phyloP scores from a whole-genome alignment of 1,284 basidiomycete species.

The Cryptococcus sp. region DNA sequence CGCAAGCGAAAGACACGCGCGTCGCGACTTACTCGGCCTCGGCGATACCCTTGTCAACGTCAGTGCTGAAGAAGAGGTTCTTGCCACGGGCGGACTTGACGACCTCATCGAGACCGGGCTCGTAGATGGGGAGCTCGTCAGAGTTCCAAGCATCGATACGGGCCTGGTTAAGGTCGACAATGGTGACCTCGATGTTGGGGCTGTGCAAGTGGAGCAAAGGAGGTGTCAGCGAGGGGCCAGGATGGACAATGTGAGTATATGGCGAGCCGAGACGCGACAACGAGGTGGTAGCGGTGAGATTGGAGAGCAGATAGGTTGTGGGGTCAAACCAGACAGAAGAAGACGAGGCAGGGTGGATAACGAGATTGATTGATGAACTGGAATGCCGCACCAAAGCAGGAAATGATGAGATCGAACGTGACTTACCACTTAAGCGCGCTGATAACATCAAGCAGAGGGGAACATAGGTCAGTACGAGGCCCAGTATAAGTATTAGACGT shows the following conservation, averaged over 20 bases:
- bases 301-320: neutral
- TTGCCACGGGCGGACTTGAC: constrained; percentile 83
- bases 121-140: constrained; percentile 72
- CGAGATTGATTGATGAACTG: neutral
- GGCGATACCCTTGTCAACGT: constrained; percentile 88
- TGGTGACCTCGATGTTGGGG: constrained; percentile 91
- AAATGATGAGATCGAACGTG: no score
- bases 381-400: no score
- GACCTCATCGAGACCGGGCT: constrained; percentile 94
- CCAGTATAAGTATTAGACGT: neutral
- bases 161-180: constrained; percentile 93
- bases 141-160: constrained; percentile 96
- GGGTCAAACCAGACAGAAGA: neutral
- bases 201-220: constrained; percentile 43
- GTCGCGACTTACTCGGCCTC: constrained; percentile 74
- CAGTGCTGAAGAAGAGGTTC: constrained; percentile 96
- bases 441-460: neutral
- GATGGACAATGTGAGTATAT: neutral
- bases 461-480: constrained; percentile 9
- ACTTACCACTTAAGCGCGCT: constrained; percentile 48
- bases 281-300: neutral
- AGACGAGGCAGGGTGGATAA: neutral
- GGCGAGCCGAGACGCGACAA: neutral
- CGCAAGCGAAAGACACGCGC: neutral
- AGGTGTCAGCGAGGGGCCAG: constrained; percentile 7